Percentiles rank a stretch among this genome's conserved stretches.
These are phyloP conservation scores for Linderina pennispora DNA, from an alignment of 192 early-diverging fungal genomes.

Conservation along the genomic window DNA sequence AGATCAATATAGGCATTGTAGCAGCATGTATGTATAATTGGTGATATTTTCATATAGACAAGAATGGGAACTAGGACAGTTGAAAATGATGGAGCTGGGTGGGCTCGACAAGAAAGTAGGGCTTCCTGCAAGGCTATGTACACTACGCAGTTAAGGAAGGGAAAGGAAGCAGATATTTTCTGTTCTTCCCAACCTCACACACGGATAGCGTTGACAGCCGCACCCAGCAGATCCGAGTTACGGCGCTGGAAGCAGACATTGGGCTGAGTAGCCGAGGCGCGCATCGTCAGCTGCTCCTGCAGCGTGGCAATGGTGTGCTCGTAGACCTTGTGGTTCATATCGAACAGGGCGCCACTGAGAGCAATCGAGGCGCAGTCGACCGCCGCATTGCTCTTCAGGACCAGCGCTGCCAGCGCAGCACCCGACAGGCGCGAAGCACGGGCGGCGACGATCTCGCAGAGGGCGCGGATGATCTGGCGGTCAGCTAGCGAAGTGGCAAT, in stretches of 20 bases:
- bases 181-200: background rate
- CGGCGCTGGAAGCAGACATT: conserved; percentile 11
- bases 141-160: background rate
- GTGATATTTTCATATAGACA: background rate
- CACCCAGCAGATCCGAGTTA: conserved; percentile 17
- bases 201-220: conserved; percentile 27
- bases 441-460: conserved; percentile 78
- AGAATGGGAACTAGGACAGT: background rate
- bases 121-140: too few relatives aligned
- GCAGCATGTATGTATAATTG: background rate
- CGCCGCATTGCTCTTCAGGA: conserved; percentile 1
- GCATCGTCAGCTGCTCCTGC: conserved; percentile 1
- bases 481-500: conserved; percentile 59
- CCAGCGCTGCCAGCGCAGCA: conserved; percentile 51
- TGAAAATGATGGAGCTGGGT: too few relatives aligned
- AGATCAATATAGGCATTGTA: too few relatives aligned
- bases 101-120: too few relatives aligned
- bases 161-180: background rate
- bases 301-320: conserved; percentile 8
- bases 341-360: conserved; percentile 19
- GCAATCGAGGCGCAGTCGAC: conserved; percentile 6
- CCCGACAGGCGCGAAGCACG: conserved; percentile 75
- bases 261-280: background rate
- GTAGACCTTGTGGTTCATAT: conserved; percentile 12
- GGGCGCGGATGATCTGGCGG: conserved; percentile 66